Base-by-base conservation (phyloP, 1,139 yeast genomes). In the Geotrichum histeridarum region DNA sequence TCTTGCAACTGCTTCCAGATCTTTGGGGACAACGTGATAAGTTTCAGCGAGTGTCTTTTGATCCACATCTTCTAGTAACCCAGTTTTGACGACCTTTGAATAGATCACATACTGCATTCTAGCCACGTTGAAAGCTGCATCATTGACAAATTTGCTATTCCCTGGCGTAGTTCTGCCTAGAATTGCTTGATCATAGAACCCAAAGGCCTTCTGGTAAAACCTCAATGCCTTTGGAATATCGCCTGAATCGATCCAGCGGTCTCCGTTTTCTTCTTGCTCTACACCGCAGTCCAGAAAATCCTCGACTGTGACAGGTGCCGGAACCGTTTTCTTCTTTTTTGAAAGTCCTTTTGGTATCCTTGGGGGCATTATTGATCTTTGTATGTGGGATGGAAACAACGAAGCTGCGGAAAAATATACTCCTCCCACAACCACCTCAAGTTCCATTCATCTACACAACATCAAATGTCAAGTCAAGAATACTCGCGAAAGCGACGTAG, bases 221-320 rank as follows among this genome's bases (percentile, higher is more conserved):
- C 70, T 55, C 14, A 66, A 58, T 0, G 64, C 69, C 54, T 66
- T 66, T 38, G 67, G 61, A n/a, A 60, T 55, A 54, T 66, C 70
- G 2, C 65, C 64, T 2, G 67, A 62, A n/a, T 57, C 59, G 27
- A 64, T 56, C 70, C 70, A 66, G 39, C 70, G 61, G 53, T 65
- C 69, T 14, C 69, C 70, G 39, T 60, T 60, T 44, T 64, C 70
- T 41, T 65, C 70, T 46, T 63, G 65, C 8, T 59, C 61, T 4
- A 61, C 61, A 2, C 68, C 69, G 6, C 58, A 58, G 17, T 63
- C 66, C 22, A 64, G 55, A 52, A 57, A 63, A 31, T 65, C 69
- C 42, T 55, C 60, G 4, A 64, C 61, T 11, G 66, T 63, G n/a
- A 39, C 44, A 4, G 56, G 55, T n/a, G 39, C 43, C 4, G 42